Percentiles rank a stretch among this genome's conserved stretches.
Evolutionary conservation across 192 early-diverging fungal genomes (phyloP).

Genomic region (Podila clonocystis): DNA sequence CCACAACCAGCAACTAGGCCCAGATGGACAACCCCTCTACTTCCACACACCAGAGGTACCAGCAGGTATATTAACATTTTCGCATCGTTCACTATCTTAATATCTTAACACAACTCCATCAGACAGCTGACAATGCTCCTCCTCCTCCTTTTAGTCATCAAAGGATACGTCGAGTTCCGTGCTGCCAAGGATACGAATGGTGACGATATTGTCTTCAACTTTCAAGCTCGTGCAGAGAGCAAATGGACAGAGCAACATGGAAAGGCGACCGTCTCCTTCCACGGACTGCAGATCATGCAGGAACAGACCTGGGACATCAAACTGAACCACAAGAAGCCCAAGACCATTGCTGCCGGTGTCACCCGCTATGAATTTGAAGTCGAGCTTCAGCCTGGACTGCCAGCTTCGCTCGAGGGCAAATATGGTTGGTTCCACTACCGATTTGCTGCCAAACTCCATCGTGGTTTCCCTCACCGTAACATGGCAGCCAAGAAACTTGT

Average conservation of each 20-base stretch:
- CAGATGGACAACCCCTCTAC: slow-evolving; percentile 27
- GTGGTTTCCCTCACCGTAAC: slow-evolving; percentile 34
- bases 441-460: slow-evolving; percentile 28
- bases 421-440: slow-evolving; percentile 47
- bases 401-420: slow-evolving; percentile 21
- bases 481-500: slow-evolving; percentile 36
- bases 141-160: slow-evolving; percentile 9
- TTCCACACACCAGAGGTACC: slow-evolving; percentile 25
- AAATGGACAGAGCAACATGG: slow-evolving; percentile 43
- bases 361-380: slow-evolving; percentile 33
- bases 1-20: slow-evolving; percentile 18
- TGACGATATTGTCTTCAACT: slow-evolving; percentile 21
- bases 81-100: too few relatives aligned
- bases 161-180: slow-evolving; percentile 35
- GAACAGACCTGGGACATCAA: slow-evolving; percentile 31
- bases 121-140: background rate
- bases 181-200: slow-evolving; percentile 30
- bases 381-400: slow-evolving; percentile 17
- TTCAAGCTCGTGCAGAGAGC: slow-evolving; percentile 24
- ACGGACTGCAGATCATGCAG: slow-evolving; percentile 10
- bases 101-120: background rate
- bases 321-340: slow-evolving; percentile 23
- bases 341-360: slow-evolving; percentile 38
- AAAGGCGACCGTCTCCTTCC: slow-evolving; percentile 4
- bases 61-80: slow-evolving; percentile 5